Evolutionary conservation across 805 yeast genomes (phyloP).

Genomic region (Komagataella phaffii): DNA sequence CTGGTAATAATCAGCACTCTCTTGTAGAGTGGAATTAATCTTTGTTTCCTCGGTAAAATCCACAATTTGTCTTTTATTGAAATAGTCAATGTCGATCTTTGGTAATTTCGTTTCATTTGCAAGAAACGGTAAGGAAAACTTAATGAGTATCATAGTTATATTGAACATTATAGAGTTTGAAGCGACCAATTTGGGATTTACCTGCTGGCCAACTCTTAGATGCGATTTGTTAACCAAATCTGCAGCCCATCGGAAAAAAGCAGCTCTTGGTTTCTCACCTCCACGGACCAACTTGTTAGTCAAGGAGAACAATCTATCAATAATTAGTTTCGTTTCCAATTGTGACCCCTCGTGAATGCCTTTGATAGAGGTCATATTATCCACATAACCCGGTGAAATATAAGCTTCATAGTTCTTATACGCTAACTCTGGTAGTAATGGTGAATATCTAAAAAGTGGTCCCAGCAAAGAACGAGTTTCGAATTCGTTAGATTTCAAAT

Average conservation of each 20-base stretch:
- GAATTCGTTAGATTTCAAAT: constrained; percentile 33
- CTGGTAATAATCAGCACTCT: constrained; percentile 45
- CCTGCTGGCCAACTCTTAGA: constrained; percentile 76
- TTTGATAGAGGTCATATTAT: not conserved
- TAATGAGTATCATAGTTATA: constrained; percentile 50
- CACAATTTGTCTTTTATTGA: constrained; percentile 38
- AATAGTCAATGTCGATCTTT: constrained; percentile 64
- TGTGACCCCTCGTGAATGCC: constrained; percentile 44
- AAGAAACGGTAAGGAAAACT: constrained; percentile 74
- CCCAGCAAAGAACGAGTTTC: constrained; percentile 64
- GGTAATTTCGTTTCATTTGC: constrained; percentile 54
- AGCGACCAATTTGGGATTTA: constrained; percentile 51
- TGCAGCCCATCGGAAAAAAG: constrained; percentile 56
- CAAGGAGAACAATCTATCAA: constrained; percentile 56
- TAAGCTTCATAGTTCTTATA: constrained; percentile 36
- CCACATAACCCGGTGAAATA: constrained; percentile 7
- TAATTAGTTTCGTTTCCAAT: constrained; percentile 42
- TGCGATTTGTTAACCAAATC: constrained; percentile 71
- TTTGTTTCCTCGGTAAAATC: constrained; percentile 75
- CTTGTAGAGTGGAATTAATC: constrained; percentile 60
- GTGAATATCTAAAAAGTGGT: constrained; percentile 63
- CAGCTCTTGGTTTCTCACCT: constrained; percentile 48
- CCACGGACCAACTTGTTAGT: constrained; percentile 68
- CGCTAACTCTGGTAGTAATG: constrained; percentile 42
- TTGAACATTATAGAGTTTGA: constrained; percentile 78